Evolutionary conservation across 202 grass and related monocot species (phyloP), one percentile per base, ranked within the genome.

Genomic region (Dendrocalamus latiflorus): DNA sequence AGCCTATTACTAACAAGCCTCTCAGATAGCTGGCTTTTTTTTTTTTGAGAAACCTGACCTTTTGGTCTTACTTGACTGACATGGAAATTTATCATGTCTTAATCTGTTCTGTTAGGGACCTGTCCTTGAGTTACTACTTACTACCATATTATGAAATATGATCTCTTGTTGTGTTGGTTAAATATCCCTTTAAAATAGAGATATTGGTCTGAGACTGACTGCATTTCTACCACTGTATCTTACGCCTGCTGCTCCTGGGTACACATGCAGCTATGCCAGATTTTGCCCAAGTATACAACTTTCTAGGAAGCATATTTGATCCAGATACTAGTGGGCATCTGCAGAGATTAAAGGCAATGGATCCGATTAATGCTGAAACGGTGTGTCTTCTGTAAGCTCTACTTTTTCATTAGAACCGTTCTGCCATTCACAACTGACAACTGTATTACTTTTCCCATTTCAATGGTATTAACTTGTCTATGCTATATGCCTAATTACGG

Each of bases 221-320:
- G 17, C 8, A 48, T 74, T 69, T 70, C 22, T 83, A 58, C 36
- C 45, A 53, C 25, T 37, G 30, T 64, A 75, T 82, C 71, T 90
- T 73, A 76, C n/a, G 53, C 60, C 39, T 81, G 47, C 56, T 90
- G 61, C 68, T 51, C 0, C 16, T 8, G 89, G 78, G 50, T 70
- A 34, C 61, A 84, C 42, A 15, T 80, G 30, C 81, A 97, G 94
- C 81, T 54, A 90, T 91, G 94, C 94, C 94, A 77, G 94, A 97
- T 88, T 97, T 97, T 90, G 65, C 86, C 14, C 89, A 86, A 73
- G 94, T 97, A 69, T 97, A 97, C 79, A 90, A 73, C 61, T 97
- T 97, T 62, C 84, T 97, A 18, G 94, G 94, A 70, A 97, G 87
- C 74, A 85, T 97, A 79, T 97, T 97, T 81, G 94, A 97, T 83